Evolutionary conservation across 495 filamentous ascomycete genomes (phyloP).

Genomic region (Lasiosphaeria ovina): DNA sequence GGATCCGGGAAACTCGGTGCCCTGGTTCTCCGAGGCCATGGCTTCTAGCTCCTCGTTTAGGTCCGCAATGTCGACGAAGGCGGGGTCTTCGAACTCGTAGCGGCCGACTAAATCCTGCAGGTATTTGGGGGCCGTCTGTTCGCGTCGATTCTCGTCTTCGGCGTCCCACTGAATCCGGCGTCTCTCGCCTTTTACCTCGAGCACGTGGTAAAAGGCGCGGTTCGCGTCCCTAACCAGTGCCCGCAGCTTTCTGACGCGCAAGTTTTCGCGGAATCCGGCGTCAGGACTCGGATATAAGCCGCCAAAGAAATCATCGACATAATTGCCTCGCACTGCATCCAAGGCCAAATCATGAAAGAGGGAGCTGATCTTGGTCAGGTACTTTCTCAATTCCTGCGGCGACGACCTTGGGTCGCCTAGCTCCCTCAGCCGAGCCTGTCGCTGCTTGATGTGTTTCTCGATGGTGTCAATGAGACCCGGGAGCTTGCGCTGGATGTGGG

Average conservation of each 20-base stretch:
- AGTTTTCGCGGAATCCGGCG: background rate
- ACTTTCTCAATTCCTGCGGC: conserved; percentile 24
- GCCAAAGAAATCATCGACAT: conserved; percentile 32
- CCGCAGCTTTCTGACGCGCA: conserved; percentile 17
- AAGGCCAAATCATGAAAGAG: conserved; percentile 27
- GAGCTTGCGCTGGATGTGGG: conserved; percentile 27
- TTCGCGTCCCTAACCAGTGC: conserved; percentile 23
- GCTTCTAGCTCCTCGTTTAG: conserved; percentile 17
- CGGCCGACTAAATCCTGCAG: conserved; percentile 17
- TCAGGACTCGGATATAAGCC: conserved; percentile 4
- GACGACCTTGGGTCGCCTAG: conserved; percentile 30
- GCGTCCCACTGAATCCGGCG: conserved; percentile 17
- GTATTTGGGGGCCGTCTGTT: conserved; percentile 11
- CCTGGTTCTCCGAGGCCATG: conserved; percentile 23
- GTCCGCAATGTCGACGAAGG: background rate
- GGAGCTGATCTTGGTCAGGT: conserved; percentile 26
- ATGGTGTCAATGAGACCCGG: conserved; percentile 27
- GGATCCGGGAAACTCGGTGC: conserved; percentile 23
- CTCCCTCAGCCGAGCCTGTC: conserved; percentile 15
- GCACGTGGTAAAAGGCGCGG: conserved; percentile 20
- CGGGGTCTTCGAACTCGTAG: conserved; percentile 21
- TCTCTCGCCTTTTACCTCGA: conserved; percentile 18
- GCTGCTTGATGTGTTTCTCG: conserved; percentile 18
- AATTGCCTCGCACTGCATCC: conserved; percentile 28
- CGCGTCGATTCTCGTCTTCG: background rate